Conservation (phyloP, 805 yeast genomes). For the Yarrowia sp. region DNA sequence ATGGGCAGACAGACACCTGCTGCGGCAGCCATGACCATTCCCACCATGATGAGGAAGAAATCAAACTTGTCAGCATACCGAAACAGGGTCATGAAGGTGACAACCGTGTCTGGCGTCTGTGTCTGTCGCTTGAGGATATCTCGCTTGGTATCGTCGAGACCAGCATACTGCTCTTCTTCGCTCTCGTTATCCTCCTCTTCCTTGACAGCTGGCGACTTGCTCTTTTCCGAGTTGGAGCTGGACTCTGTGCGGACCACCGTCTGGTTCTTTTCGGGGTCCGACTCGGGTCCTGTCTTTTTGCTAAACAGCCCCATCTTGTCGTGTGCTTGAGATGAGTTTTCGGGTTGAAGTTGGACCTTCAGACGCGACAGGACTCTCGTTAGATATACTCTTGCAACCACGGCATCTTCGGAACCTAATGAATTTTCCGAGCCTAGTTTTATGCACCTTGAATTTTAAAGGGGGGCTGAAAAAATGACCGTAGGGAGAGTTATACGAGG, state of each 20-base stretch:
- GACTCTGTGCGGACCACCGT: constrained; percentile 26
- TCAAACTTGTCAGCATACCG: constrained; percentile 50
- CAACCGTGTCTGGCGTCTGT: constrained; percentile 42
- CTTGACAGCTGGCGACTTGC: not conserved
- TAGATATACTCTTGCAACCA: constrained; percentile 29
- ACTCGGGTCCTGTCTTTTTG: constrained; percentile 4
- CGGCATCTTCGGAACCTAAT: constrained; percentile 32
- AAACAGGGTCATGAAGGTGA: constrained; percentile 48
- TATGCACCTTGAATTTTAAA: constrained; percentile 1
- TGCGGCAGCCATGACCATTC: constrained; percentile 49
- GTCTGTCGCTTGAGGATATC: constrained; percentile 50
- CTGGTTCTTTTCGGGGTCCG: constrained; percentile 26
- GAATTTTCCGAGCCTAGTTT: constrained; percentile 27
- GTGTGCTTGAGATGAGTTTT: too few species aligned
- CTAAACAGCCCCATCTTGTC: constrained; percentile 22
- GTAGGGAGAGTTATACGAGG: not conserved
- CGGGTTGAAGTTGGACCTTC: too few species aligned
- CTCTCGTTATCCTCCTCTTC: constrained; percentile 35
- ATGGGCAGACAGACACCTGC: constrained; percentile 54
- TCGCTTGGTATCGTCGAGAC: constrained; percentile 49
- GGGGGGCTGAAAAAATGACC: not conserved
- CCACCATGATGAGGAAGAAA: constrained; percentile 46
- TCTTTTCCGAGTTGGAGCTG: constrained; percentile 18
- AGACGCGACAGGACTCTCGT: not conserved
- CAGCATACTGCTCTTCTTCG: constrained; percentile 45